Evolutionary conservation across 164 flowering plant genomes (phyloP).

Genomic region (Tetracentron sinense): DNA sequence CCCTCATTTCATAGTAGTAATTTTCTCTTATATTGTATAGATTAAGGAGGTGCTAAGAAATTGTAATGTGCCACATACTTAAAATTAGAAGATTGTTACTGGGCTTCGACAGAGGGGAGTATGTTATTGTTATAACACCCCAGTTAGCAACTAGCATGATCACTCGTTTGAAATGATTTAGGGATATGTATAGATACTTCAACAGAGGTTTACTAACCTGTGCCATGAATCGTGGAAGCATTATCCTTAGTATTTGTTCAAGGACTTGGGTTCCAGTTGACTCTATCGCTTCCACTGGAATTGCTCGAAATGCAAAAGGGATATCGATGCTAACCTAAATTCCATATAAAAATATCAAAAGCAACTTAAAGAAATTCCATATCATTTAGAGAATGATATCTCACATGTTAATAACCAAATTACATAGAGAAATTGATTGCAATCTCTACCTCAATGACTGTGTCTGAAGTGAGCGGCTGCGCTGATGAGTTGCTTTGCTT

Average conservation of each 20-base stretch:
- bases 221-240: conserved; percentile 90
- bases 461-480: conserved; percentile 72
- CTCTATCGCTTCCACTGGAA: conserved; percentile 72
- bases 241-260: conserved; percentile 67
- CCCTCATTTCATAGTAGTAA: too few species aligned
- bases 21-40: too few species aligned
- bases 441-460: conserved; percentile 82
- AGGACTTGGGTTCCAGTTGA: conserved; percentile 83
- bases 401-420: neutral
- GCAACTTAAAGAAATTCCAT: neutral
- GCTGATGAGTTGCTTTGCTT: conserved; percentile 30
- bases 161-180: neutral
- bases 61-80: too few species aligned
- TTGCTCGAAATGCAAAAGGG: conserved; percentile 71
- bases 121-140: neutral
- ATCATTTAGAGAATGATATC: neutral
- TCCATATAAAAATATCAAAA: conserved; percentile 2
- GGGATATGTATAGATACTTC: neutral
- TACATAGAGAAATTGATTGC: neutral
- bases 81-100: too few species aligned
- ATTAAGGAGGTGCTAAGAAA: too few species aligned
- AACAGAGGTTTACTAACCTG: conserved; percentile 49
- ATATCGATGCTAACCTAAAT: conserved; percentile 74
- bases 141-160: neutral
- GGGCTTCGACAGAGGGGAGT: too few species aligned